phyloP scores from a whole-genome alignment of 192 early-diverging fungal genomes.

The Coemansia furcata region DNA sequence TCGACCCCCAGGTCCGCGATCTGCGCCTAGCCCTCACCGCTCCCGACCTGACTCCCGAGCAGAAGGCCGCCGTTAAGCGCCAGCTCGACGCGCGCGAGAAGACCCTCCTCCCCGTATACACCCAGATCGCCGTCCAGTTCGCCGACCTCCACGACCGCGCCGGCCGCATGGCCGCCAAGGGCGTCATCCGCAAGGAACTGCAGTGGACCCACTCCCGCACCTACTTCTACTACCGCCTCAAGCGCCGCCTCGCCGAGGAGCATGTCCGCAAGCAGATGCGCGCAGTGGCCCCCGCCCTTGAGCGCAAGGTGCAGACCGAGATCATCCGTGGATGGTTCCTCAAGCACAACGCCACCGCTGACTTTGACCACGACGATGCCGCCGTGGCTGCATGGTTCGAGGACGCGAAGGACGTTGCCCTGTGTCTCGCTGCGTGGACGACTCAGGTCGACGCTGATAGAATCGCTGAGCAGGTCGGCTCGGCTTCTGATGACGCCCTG shows the following conservation, averaged over 20 bases:
- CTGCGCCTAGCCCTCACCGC: slow-evolving; percentile 67
- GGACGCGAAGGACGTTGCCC: slow-evolving; percentile 2
- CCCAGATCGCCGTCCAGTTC: slow-evolving; percentile 92
- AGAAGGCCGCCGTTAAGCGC: slow-evolving; percentile 66
- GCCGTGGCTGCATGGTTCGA: slow-evolving; percentile 64
- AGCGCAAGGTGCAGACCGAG: slow-evolving; percentile 54
- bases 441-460: neutral
- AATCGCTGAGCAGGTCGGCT: slow-evolving; percentile 6
- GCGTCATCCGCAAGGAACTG: slow-evolving; percentile 74
- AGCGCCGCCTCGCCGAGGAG: slow-evolving; percentile 79
- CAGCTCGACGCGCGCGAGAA: slow-evolving; percentile 81
- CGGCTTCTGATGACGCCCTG: slow-evolving; percentile 37
- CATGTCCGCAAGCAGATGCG: slow-evolving; percentile 63
- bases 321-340: slow-evolving; percentile 66
- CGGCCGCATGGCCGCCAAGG: slow-evolving; percentile 94
- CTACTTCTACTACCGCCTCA: slow-evolving; percentile 93
- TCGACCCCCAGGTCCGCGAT: slow-evolving; percentile 74
- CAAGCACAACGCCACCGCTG: slow-evolving; percentile 20
- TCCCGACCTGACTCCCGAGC: slow-evolving; percentile 56
- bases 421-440: slow-evolving; percentile 10
- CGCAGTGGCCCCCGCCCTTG: slow-evolving; percentile 18
- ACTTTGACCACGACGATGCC: slow-evolving; percentile 58
- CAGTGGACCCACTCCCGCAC: slow-evolving; percentile 76
- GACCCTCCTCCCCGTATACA: slow-evolving; percentile 84
- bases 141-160: slow-evolving; percentile 97